Conservation (phyloP, 2,329 filamentous ascomycete genomes). For the Fusarium robinianum region DNA sequence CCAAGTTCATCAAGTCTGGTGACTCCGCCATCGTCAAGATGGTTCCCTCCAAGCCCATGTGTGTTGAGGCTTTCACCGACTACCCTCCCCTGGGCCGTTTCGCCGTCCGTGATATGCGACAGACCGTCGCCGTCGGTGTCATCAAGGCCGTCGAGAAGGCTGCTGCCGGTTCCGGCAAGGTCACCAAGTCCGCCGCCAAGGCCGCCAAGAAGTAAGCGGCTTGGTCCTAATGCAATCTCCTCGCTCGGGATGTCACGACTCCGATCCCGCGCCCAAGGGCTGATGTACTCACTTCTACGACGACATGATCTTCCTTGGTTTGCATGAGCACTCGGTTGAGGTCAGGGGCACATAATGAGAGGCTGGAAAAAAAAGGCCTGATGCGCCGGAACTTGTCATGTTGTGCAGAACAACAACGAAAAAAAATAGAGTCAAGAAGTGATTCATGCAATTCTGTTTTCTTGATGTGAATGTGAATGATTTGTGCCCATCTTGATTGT, state of each 20-base stretch:
- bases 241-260: constrained; percentile 34
- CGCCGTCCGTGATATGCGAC: constrained; percentile 98
- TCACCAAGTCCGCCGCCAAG: constrained; percentile 74
- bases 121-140: constrained; percentile 91
- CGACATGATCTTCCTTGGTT: constrained; percentile 50
- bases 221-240: constrained; percentile 35
- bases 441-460: constrained; percentile 39
- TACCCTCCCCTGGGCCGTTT: constrained; percentile 99
- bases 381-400: constrained; percentile 48
- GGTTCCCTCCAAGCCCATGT: constrained; percentile 99
- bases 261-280: constrained; percentile 34
- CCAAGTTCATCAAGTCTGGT: constrained; percentile 99
- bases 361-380: constrained; percentile 46
- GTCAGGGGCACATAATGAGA: constrained; percentile 51
- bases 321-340: constrained; percentile 51
- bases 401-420: constrained; percentile 52
- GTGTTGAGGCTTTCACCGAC: constrained; percentile 99
- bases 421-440: constrained; percentile 56
- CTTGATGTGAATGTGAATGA: constrained; percentile 4
- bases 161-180: constrained; percentile 62
- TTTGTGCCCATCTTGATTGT: constrained; percentile 1
- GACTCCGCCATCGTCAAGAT: constrained; percentile 99
- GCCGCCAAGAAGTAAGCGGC: constrained; percentile 71
- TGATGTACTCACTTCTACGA: constrained; percentile 52
- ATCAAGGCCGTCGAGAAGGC: constrained; percentile 85